Evolutionary conservation across 257 asterid species (phyloP).

Genomic region (Primulina huaijiensis): DNA sequence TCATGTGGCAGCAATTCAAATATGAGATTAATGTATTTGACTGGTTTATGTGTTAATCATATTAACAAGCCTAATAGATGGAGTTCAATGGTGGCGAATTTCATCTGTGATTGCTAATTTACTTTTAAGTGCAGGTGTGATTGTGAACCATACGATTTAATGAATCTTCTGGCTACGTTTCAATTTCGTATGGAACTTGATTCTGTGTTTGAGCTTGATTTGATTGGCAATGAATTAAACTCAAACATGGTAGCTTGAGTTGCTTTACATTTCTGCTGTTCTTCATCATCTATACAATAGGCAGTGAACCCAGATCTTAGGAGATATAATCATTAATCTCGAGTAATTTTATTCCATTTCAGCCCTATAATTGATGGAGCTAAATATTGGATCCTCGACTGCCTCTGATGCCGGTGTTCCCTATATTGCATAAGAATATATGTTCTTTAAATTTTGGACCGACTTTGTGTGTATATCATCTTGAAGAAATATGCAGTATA

Average conservation of each 20-base stretch:
- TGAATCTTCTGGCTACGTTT: neutral
- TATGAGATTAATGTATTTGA: constrained; percentile 12
- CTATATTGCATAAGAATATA: too few species aligned
- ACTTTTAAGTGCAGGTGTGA: neutral
- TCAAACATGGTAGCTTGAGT: neutral
- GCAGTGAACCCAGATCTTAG: too few species aligned
- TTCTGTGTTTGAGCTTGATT: constrained; percentile 3
- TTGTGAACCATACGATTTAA: neutral
- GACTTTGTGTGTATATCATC: too few species aligned
- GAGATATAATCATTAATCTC: too few species aligned
- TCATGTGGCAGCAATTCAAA: neutral
- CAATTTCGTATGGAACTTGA: constrained; percentile 4
- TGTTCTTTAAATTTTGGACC: too few species aligned
- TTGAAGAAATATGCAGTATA: too few species aligned
- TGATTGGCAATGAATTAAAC: constrained; percentile 3
- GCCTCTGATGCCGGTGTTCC: too few species aligned
- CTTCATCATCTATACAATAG: too few species aligned
- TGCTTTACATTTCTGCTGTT: too few species aligned
- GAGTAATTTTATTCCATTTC: too few species aligned
- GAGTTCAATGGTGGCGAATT: constrained; percentile 22
- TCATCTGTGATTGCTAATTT: neutral
- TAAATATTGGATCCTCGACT: too few species aligned
- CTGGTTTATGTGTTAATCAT: neutral
- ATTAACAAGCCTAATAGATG: neutral
- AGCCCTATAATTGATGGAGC: too few species aligned